These are phyloP conservation scores for Houttuynia cordata DNA, from an alignment of 164 flowering plant genomes.

Conservation along the genomic window DNA sequence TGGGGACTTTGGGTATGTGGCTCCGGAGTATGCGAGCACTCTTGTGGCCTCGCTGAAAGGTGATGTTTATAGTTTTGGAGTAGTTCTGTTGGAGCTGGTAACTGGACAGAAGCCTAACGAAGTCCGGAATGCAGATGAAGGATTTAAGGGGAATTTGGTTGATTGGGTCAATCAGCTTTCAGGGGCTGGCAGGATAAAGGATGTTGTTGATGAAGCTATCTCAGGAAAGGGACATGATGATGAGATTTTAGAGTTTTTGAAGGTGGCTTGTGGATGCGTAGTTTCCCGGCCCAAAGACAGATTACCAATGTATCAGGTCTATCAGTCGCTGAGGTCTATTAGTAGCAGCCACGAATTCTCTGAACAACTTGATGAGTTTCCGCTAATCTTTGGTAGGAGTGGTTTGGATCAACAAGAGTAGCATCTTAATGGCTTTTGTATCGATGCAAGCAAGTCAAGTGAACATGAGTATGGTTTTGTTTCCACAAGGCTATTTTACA, in stretches of 20 bases:
- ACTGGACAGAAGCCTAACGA: slow-evolving; percentile 55
- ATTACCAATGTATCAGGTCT: slow-evolving; percentile 44
- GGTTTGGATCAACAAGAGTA: slow-evolving; percentile 9
- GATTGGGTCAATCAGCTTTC: slow-evolving; percentile 44
- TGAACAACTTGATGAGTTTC: slow-evolving; percentile 51
- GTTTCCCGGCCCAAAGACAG: slow-evolving; percentile 56
- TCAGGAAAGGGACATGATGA: slow-evolving; percentile 44
- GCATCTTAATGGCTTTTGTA: not conserved
- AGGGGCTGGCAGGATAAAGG: slow-evolving; percentile 26
- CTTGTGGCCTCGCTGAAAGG: slow-evolving; percentile 52
- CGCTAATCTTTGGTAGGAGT: slow-evolving; percentile 30
- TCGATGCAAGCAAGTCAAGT: not conserved
- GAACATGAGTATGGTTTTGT: not conserved
- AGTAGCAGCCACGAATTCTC: slow-evolving; percentile 32
- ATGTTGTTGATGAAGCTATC: slow-evolving; percentile 35
- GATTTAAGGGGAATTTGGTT: slow-evolving; percentile 47
- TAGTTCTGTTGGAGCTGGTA: slow-evolving; percentile 51
- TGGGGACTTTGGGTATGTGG: slow-evolving; percentile 68
- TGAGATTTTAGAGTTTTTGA: slow-evolving; percentile 38
- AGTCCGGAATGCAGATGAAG: slow-evolving; percentile 30
- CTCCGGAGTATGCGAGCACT: slow-evolving; percentile 56
- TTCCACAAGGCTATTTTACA: not conserved
- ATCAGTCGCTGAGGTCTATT: slow-evolving; percentile 37
- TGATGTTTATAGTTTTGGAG: slow-evolving; percentile 62
- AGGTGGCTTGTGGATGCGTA: slow-evolving; percentile 45